Base-by-base conservation (phyloP, 345 rosid species). In the Melastoma malabathricum region DNA sequence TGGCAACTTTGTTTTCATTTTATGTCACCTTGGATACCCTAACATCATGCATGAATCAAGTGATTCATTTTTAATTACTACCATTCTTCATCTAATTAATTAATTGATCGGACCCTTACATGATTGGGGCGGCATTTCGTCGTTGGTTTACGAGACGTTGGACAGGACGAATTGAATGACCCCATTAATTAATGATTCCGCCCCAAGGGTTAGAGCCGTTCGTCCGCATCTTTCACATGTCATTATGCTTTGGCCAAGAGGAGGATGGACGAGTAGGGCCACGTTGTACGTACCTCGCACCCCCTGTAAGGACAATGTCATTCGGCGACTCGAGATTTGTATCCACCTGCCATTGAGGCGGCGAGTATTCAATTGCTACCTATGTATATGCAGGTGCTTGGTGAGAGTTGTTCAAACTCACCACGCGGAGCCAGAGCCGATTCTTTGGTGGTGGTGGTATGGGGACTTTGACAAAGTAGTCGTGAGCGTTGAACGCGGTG, bases 381-480 rank as follows among this genome's bases (percentile, higher is more conserved):
- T 13, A 29, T 25, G 43, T 38, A 54, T 10, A 54, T 43, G 6
- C 13, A 8, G 14, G 16, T 14, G 10, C 13, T 22, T 22, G 25
- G 25, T 4, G 25, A 22, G 25, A 4, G 25, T 22, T 22, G 4
- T 22, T 22, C 25, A 4, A 22, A 72, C 94, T 82, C 14, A 82
- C 96, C 96, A 90, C 89, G 17, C 94, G 86, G 69, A 57, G 68
- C 98, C 98, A 90, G 19, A 44, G 61, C 68, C 81, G 74, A 43
- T 61, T 69, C 16, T 52, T 41, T 13, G 80, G 85, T 51, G 89
- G 85, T 44, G 66, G 65, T 17, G 94, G 89, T 64, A 86, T 75
- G 18, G 76, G 38, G 68, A 70, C 82, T 58, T 76, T 72, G 52
- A 90, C 82, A 48, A 66, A 68, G 60, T 65, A 84, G 52, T 77